Evolutionary conservation across 2,329 filamentous ascomycete species (phyloP), one percentile per base, ranked within the genome.

Genomic region (Leptographium flavum): DNA sequence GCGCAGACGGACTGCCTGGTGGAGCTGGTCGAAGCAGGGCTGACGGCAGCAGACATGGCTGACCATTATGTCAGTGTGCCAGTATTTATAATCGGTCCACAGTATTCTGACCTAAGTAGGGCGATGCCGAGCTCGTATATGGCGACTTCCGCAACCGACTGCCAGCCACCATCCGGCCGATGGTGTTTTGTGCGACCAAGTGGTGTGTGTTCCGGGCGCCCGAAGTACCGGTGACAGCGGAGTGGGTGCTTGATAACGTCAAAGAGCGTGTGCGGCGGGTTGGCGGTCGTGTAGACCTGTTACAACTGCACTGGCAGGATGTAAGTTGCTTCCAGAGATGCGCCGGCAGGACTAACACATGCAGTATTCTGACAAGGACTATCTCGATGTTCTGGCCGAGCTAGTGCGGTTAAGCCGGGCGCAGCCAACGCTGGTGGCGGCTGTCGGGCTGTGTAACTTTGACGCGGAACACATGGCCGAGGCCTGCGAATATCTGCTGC

Each of bases 221-320:
- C 6, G n/a, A n/a, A n/a, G n/a, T n/a, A n/a, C 48, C 54, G 2
- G 49, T 61, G 14, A 60, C 57, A 1, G 45, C 52, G 6, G 47
- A 54, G 1, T 57, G 50, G 36, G 57, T 62, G 1, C 53, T 59
- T 1, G 50, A 47, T 0, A 56, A 52, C 3, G 58, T 62, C 1
- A 54, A 52, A 5, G 60, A 62, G 50, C 50, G 61, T n/a, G 58
- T 54, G 15, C 53, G 57, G 28, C 52, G 61, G 5, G 51, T 62
- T 11, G 54, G 54, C 10, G 59, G 58, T 5, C 52, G 56, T 19
- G 54, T 62, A 21, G 59, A 62, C 17, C 49, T 63, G 27, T 46
- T 63, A 14, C 59, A 62, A 48, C 61, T 63, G 47, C 60, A 63
- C 37, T 63, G 60, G 60, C 52, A 59, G 19, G 52, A 60, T 52